Evolutionary conservation across 1,284 basidiomycete species (phyloP), one percentile per base, ranked within the genome.

Genomic region (Naganishia sp.): DNA sequence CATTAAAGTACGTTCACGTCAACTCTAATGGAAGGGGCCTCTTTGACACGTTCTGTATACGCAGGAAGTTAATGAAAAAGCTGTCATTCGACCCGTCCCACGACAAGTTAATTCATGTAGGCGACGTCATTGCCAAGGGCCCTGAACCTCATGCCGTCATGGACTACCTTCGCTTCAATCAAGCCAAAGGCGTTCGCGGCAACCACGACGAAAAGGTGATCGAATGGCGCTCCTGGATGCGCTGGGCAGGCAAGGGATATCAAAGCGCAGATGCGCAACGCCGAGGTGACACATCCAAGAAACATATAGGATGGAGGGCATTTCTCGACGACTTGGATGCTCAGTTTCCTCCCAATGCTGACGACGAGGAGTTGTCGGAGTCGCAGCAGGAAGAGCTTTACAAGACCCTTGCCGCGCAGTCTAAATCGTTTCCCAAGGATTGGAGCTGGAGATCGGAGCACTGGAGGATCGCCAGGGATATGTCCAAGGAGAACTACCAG

Each of bases 161-260:
- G 13, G 77, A 82, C 16, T 90, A 85, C 77, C 83, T 93, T 82
- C 79, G 86, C 2, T 73, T 79, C 11, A 77, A 87, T 73, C 83
- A 86, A 64, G 80, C 88, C 39, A 82, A 82, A 33, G 91, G 90
- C 18, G 90, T 94, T 5, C 86, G 93, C 48, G 93, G 93, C 0
- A 96, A 96, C 75, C 90, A 95, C 74, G 93, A 96, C 79, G 90
- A 95, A 66, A 84, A 84, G 70, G 86, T 93, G 55, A 83, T 94
- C 46, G 88, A 92, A 78, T 94, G 92, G 92, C 84, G 87, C 44
- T 82, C 83, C 2, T 96, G 92, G 91, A 84, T 90, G 66, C 83
- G 82, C 45, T 78, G 78, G 75, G 79, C 78, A 0, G 74, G 76
- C 11, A 61, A 61, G 36, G 59, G 59, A 25, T 61, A 61, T 43